Evolutionary conservation across 2,329 filamentous ascomycete species (phyloP).

Genomic region (Stagonosporopsis vannaccii): DNA sequence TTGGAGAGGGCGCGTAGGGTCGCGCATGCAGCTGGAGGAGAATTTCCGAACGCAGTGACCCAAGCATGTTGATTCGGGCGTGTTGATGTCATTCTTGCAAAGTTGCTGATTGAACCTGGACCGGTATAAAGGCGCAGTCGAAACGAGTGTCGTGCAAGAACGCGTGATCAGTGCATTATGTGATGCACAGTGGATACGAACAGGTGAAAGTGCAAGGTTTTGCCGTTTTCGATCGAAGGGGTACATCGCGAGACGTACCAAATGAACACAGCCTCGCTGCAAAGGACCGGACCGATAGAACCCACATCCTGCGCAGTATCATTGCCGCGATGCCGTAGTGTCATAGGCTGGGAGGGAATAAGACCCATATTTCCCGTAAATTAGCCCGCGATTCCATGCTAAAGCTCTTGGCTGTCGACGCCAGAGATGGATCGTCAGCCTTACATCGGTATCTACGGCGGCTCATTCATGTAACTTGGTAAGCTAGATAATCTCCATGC

Average conservation of each 20-base stretch:
- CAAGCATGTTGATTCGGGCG: conserved; percentile 27
- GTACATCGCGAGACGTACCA: background rate
- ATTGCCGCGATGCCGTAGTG: conserved; percentile 1
- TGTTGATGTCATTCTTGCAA: conserved; percentile 22
- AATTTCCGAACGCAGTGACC: conserved; percentile 24
- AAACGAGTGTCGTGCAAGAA: background rate
- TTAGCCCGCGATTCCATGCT: conserved; percentile 5
- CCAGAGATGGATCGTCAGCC: background rate
- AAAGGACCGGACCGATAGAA: background rate
- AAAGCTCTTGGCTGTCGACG: conserved; percentile 6
- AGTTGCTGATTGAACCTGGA: background rate
- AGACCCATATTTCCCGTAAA: conserved; percentile 9
- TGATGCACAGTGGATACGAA: background rate
- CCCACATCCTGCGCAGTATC: background rate
- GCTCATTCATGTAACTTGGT: background rate
- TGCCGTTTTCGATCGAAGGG: background rate
- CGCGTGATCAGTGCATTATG: background rate
- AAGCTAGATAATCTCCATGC: background rate
- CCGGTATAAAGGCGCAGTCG: background rate
- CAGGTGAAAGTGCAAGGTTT: background rate
- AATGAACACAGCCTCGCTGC: conserved; percentile 13
- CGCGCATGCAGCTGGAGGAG: conserved; percentile 26
- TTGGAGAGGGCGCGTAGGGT: conserved; percentile 26
- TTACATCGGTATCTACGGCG: too few species aligned
- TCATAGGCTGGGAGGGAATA: conserved; percentile 17